These are phyloP conservation scores for Theileria parva DNA, from an alignment of 169 alveolate genomes.

Conservation along the genomic window DNA sequence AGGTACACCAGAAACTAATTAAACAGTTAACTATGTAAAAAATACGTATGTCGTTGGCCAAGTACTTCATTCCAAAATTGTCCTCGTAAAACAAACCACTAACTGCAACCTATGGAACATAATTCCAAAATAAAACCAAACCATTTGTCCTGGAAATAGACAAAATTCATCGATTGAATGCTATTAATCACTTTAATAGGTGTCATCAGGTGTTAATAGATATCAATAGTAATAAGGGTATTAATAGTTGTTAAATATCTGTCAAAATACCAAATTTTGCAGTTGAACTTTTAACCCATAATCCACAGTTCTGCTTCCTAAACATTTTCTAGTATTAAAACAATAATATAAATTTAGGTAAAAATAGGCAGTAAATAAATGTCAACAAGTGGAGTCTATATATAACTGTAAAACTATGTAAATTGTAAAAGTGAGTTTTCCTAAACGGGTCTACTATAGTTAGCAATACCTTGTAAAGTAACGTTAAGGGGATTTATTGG, in stretches of 20 bases:
- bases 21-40: no score
- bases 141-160: slow-evolving; percentile 69
- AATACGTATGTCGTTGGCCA: slow-evolving; percentile 52
- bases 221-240: no score
- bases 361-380: neutral
- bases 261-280: slow-evolving; percentile 19
- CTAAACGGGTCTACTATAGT: neutral
- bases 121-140: neutral
- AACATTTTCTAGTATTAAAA: neutral
- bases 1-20: slow-evolving; percentile 60
- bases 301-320: slow-evolving; percentile 44
- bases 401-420: no score
- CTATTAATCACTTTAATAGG: neutral
- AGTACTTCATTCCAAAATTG: slow-evolving; percentile 59
- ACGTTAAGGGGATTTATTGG: slow-evolving; percentile 52
- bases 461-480: slow-evolving; percentile 45
- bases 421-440: no score
- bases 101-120: slow-evolving; percentile 48
- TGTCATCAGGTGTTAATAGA: no score
- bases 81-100: slow-evolving; percentile 60
- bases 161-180: slow-evolving; percentile 49
- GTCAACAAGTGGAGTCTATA: neutral
- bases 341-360: neutral
- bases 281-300: slow-evolving; percentile 63
- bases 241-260: neutral